phyloP scores from a whole-genome alignment of 1,284 basidiomycete species.

The Pascua guehoae region DNA sequence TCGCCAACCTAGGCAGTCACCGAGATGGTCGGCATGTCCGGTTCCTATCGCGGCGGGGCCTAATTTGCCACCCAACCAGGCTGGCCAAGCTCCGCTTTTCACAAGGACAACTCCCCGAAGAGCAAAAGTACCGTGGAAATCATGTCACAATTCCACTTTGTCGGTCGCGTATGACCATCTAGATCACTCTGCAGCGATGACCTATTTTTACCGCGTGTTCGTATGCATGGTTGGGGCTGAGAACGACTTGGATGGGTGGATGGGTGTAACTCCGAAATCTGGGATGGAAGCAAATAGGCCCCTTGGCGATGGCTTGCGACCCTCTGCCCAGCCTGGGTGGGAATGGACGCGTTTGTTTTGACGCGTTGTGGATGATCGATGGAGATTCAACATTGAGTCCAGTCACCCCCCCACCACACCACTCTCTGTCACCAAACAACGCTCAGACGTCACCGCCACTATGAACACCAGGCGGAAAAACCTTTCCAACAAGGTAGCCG shows the following conservation, averaged over 20 bases:
- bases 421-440: neutral
- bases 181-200: neutral
- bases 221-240: conserved; percentile 16
- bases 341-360: neutral
- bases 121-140: conserved; percentile 7
- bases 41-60: neutral
- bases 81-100: conserved; percentile 4
- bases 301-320: neutral
- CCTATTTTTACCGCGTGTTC: conserved; percentile 8
- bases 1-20: no score
- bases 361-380: neutral
- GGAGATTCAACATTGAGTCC: conserved; percentile 7
- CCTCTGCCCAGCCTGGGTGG: no score
- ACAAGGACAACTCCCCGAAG: neutral
- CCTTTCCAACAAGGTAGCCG: conserved; percentile 40
- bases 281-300: neutral
- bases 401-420: conserved; percentile 1
- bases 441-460: neutral
- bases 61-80: neutral
- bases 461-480: conserved; percentile 45
- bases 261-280: neutral
- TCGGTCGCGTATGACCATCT: neutral
- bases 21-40: no score
- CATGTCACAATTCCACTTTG: conserved; percentile 6
- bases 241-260: neutral